Percentiles rank a stretch among this genome's conserved stretches.
Conservation (phyloP, 208 protist genomes). For the Naegleria lovaniensis region DNA sequence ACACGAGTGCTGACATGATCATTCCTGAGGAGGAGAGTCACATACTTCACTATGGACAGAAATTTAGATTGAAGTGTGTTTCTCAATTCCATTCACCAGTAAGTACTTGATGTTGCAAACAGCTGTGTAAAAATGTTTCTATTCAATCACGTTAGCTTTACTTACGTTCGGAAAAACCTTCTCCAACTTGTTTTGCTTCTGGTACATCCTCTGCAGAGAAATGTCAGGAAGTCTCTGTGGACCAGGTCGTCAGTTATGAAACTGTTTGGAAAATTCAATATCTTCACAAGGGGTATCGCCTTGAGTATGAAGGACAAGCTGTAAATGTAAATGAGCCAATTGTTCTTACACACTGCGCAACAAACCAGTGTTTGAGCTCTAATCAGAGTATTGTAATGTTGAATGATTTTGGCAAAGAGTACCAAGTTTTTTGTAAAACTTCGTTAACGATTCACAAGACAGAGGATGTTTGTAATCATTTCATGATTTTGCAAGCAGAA, state of each 20-base stretch:
- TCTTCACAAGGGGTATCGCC: neutral
- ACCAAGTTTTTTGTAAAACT: slow-evolving; percentile 18
- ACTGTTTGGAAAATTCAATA: neutral
- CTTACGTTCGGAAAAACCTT: neutral
- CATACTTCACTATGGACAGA: slow-evolving; percentile 9
- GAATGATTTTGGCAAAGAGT: slow-evolving; percentile 18
- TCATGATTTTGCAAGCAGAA: neutral
- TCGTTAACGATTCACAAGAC: neutral
- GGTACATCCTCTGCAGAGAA: neutral
- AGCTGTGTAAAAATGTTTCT: neutral
- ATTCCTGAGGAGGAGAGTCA: neutral
- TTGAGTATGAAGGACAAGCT: neutral
- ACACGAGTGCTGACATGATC: neutral
- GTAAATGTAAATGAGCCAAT: neutral
- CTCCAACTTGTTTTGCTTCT: neutral
- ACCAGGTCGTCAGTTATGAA: neutral
- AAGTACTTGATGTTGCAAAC: neutral
- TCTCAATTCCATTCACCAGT: neutral
- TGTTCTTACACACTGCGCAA: neutral
- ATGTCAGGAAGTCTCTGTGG: slow-evolving; percentile 12
- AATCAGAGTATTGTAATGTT: neutral
- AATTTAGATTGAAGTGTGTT: neutral
- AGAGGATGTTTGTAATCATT: neutral
- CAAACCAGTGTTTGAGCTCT: neutral
- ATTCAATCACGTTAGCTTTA: neutral